Evolutionary conservation across 164 flowering plant genomes (phyloP).

Genomic region (Macadamia tetraphylla): DNA sequence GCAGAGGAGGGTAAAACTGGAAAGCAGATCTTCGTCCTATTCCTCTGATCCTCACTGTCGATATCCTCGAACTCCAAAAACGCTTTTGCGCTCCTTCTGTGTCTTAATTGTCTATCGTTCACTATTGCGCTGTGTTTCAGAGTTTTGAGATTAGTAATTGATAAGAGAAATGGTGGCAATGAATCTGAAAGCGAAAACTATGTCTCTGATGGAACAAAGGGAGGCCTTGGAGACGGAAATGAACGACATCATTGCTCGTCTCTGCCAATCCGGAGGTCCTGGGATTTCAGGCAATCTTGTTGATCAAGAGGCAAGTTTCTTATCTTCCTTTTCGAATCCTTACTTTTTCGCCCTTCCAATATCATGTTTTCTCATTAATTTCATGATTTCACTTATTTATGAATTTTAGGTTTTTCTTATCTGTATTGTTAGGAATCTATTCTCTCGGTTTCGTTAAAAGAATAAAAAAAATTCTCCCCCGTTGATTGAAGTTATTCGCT

Average conservation of each 20-base stretch:
- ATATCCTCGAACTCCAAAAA: no score
- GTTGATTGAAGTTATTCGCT: background rate
- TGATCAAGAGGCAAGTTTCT: constrained; percentile 57
- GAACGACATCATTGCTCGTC: constrained; percentile 66
- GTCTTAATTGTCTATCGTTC: no score
- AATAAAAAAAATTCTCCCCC: no score
- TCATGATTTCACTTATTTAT: background rate
- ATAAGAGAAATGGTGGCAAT: constrained; percentile 59
- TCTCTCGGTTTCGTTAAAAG: no score
- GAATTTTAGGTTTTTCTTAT: background rate
- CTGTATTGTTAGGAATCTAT: background rate
- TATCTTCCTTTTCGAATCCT: background rate
- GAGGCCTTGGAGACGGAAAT: constrained; percentile 60
- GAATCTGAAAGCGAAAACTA: constrained; percentile 70
- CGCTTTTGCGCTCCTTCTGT: no score
- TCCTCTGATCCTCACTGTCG: no score
- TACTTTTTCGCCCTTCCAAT: background rate
- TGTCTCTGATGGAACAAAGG: constrained; percentile 63
- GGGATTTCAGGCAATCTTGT: constrained; percentile 83
- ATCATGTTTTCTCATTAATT: background rate
- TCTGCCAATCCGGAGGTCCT: constrained; percentile 71
- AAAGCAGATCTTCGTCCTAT: no score
- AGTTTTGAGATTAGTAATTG: no score
- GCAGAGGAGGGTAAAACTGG: no score
- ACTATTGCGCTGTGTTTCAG: no score